A percentile compares a stretch with the other conserved stretches of the same genome.
phyloP scores from a whole-genome alignment of 352 stramenopile species.

The Phytophthora boehmeriae region DNA sequence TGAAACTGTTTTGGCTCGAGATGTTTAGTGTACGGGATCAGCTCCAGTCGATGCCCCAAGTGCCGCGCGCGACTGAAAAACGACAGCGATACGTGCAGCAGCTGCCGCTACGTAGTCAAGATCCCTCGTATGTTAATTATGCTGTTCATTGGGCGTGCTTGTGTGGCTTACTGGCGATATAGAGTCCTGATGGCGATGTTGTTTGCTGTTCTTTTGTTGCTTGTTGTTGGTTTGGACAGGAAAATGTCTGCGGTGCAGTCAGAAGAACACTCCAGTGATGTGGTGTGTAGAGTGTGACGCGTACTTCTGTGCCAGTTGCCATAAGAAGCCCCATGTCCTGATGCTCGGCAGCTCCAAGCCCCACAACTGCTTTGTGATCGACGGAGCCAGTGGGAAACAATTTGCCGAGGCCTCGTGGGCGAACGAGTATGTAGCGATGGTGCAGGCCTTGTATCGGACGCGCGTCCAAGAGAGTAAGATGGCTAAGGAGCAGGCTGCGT shows the following conservation, averaged over 20 bases:
- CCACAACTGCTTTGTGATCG: slow-evolving; percentile 63
- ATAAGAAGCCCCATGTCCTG: slow-evolving; percentile 61
- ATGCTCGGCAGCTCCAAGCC: slow-evolving; percentile 36
- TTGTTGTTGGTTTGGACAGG: slow-evolving; percentile 24
- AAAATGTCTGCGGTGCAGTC: slow-evolving; percentile 49
- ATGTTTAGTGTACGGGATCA: slow-evolving; percentile 70
- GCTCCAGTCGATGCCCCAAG: slow-evolving; percentile 45
- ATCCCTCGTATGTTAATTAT: slow-evolving; percentile 36
- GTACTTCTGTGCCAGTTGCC: slow-evolving; percentile 65
- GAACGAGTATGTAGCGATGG: slow-evolving; percentile 34
- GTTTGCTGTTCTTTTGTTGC: background rate
- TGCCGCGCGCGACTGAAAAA: slow-evolving; percentile 49
- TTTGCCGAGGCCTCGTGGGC: slow-evolving; percentile 52
- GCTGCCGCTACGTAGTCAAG: slow-evolving; percentile 49
- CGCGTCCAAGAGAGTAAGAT: slow-evolving; percentile 36
- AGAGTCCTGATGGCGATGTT: slow-evolving; percentile 2
- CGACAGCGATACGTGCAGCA: slow-evolving; percentile 39
- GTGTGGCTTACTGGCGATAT: background rate
- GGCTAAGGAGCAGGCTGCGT: slow-evolving; percentile 6
- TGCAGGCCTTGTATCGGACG: slow-evolving; percentile 35
- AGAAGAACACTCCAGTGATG: slow-evolving; percentile 41
- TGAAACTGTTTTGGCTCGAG: slow-evolving; percentile 5
- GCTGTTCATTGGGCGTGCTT: background rate
- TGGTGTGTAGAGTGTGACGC: slow-evolving; percentile 73
- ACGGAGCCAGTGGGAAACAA: slow-evolving; percentile 57